These are phyloP conservation scores for Aureobasidium vineae DNA, from an alignment of 2,329 filamentous ascomycete species.

Conservation along the genomic window DNA sequence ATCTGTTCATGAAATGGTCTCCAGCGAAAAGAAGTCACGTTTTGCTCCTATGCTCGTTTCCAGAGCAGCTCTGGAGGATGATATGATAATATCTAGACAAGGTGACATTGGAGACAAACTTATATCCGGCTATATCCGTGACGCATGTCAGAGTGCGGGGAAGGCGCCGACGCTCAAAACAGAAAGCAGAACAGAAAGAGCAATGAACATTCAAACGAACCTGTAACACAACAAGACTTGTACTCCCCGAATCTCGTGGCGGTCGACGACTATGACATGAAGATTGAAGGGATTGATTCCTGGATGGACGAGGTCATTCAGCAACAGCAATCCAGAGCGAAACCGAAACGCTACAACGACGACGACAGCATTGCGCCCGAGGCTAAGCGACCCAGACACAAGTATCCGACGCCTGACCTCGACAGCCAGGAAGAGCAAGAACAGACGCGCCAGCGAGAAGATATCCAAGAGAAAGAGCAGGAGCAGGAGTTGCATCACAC, in stretches of 20 bases:
- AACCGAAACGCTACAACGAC: constrained; percentile 19
- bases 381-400: constrained; percentile 23
- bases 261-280: no score
- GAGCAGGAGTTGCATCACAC: constrained; percentile 15
- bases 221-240: no score
- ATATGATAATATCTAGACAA: no score
- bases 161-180: constrained; percentile 20
- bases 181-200: constrained; percentile 23
- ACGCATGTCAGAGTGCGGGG: constrained; percentile 21
- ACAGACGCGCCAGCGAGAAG: constrained; percentile 20
- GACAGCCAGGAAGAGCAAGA: constrained; percentile 20
- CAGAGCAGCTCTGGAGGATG: no score
- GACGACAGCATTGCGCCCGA: constrained; percentile 22
- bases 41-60: no score
- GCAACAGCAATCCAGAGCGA: constrained; percentile 24
- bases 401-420: constrained; percentile 14
- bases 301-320: constrained; percentile 15
- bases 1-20: no score
- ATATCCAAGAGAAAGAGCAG: constrained; percentile 20
- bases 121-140: constrained; percentile 22
- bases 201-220: no score
- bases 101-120: no score
- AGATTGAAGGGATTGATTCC: no score
- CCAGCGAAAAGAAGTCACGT: no score
- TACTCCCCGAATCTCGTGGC: no score